These are phyloP conservation scores for Hanseniaspora nectarophila DNA, from an alignment of 805 yeast genomes.

Conservation along the genomic window DNA sequence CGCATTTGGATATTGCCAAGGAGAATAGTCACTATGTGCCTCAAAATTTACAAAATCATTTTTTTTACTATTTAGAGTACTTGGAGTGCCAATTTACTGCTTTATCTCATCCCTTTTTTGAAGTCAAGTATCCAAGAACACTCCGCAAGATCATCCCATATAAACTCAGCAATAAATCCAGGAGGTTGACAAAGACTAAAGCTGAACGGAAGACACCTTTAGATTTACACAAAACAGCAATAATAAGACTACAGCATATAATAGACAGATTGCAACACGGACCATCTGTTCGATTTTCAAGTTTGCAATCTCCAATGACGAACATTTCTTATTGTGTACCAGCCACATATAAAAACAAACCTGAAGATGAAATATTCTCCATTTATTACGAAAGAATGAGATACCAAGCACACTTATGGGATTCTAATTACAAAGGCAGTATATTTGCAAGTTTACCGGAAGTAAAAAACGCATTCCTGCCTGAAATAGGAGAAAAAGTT, in stretches of 20 bases:
- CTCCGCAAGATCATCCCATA: neutral
- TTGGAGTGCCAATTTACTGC: neutral
- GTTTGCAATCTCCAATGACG: neutral
- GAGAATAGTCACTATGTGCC: neutral
- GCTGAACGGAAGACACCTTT: neutral
- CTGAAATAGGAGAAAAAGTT: neutral
- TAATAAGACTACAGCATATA: neutral
- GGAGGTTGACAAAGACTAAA: neutral
- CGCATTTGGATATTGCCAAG: neutral
- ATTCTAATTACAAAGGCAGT: neutral
- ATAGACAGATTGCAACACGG: constrained; percentile 5
- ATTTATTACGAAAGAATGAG: neutral
- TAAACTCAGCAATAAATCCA: neutral
- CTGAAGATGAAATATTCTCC: neutral
- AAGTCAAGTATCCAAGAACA: neutral
- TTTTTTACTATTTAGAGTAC: neutral
- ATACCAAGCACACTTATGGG: neutral
- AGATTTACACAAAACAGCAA: constrained; percentile 1
- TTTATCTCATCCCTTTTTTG: neutral
- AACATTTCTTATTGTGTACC: neutral
- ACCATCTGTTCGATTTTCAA: neutral
- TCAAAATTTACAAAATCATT: neutral
- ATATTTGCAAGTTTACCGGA: neutral
- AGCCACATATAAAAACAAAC: constrained; percentile 1
- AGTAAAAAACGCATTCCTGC: neutral